Conservation (phyloP, 306 rosid species). For the Acacia crassicarpa region DNA sequence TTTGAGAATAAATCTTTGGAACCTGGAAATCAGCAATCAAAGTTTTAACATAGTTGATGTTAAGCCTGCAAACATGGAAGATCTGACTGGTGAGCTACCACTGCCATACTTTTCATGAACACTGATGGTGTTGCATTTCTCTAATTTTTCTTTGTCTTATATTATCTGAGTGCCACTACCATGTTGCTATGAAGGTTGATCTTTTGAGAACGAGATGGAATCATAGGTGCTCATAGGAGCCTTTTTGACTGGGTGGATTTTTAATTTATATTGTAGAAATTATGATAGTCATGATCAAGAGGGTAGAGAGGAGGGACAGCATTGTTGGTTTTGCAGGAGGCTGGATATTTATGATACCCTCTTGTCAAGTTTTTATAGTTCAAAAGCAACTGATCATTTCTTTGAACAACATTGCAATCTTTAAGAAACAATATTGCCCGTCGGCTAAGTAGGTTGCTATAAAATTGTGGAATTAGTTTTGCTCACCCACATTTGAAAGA, state of each 20-base stretch:
- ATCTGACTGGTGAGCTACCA: constrained; percentile 75
- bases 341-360: neutral
- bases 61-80: constrained; percentile 99
- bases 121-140: neutral
- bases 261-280: neutral
- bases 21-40: constrained; percentile 96
- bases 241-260: neutral
- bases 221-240: neutral
- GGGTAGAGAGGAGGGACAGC: neutral
- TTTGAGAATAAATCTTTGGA: constrained; percentile 98
- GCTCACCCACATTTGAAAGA: neutral
- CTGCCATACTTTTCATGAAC: neutral
- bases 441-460: neutral
- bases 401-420: neutral
- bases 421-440: neutral
- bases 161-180: neutral
- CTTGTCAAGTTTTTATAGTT: neutral
- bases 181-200: neutral
- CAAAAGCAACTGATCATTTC: neutral
- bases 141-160: neutral
- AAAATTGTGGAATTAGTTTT: neutral
- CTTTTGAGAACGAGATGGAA: neutral
- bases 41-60: constrained; percentile 98
- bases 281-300: neutral
- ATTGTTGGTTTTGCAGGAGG: neutral